Conservation (phyloP, 2,329 filamentous ascomycete species). For the Cladosporium cucumerinum region DNA sequence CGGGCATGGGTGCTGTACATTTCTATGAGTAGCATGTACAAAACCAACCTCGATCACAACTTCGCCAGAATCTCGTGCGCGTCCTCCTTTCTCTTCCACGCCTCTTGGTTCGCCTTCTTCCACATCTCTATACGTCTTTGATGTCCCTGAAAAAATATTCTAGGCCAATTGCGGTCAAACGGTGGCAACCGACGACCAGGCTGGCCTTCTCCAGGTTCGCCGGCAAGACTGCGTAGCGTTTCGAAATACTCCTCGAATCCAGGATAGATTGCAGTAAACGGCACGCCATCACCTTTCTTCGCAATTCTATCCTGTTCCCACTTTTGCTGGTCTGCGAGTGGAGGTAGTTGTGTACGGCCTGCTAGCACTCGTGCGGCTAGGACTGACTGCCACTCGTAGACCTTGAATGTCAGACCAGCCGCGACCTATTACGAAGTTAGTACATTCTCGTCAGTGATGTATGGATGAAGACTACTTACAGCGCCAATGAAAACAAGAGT, state of each 20-base stretch:
- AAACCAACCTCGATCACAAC: not conserved
- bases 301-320: slow-evolving; percentile 59
- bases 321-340: slow-evolving; percentile 45
- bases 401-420: not conserved
- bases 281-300: slow-evolving; percentile 53
- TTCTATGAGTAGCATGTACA: not conserved
- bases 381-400: slow-evolving; percentile 57
- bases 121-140: not conserved
- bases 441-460: not conserved
- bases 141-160: not conserved
- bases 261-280: slow-evolving; percentile 57
- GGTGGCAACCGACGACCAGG: not conserved
- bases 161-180: not conserved
- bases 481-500: not conserved
- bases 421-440: not conserved
- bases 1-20: not conserved
- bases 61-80: not conserved
- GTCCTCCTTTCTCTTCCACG: not conserved
- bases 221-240: slow-evolving; percentile 49
- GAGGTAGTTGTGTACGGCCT: slow-evolving; percentile 52
- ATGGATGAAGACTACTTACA: not conserved
- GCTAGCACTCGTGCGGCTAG: slow-evolving; percentile 58
- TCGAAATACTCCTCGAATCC: slow-evolving; percentile 67
- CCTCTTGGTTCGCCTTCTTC: not conserved
- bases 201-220: slow-evolving; percentile 32